Evolutionary conservation across 176 grass and related monocot genomes (phyloP), one percentile per base, ranked within the genome.

Genomic region (Oryza australiensis): DNA sequence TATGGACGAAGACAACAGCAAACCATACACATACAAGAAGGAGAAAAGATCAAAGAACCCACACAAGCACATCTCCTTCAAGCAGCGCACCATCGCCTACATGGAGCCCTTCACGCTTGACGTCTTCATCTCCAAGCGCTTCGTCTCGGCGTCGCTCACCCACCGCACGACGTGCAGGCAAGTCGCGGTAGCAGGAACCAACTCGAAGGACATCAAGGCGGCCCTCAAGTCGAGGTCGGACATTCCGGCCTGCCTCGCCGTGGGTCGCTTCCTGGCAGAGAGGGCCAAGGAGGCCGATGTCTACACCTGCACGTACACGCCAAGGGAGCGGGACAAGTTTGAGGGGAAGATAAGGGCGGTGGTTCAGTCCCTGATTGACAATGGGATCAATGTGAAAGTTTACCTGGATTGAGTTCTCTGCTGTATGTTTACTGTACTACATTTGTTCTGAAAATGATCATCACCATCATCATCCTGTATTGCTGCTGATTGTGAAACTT

Each of bases 21-120:
- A 84, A 26, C 95, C 95, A 40, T 97, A 94, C 82, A 98, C 95
- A 32, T 97, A 97, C 88, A 92, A 93, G 85, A 97, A 97, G 42
- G 92, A 97, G 69, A 97, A 94, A 74, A 92, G 84, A 80, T 91
- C 92, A 2, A 98, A 98, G 66, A 98, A 91, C 63, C 92, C 88
- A 2, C 90, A 94, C 48, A 98, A 94, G 64, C 95, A 98, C 84
- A 81, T 98, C 18, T 98, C 95, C 10, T 98, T 98, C 73, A 98
- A 98, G 88, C 92, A 91, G 82, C 95, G 86, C 8, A 93, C 95
- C 0, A 89, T 94, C 0, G 95, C 92, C 16, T 70, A 91, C 87
- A 95, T 98, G 95, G 92, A 98, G 81, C 88, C 92, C 79, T 95
- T 98, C 86, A 93, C 92, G 9, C 86, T 98, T 0, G 95, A 95